Base-by-base conservation (phyloP, 805 yeast species). In the Wickerhamomyces bovis region DNA sequence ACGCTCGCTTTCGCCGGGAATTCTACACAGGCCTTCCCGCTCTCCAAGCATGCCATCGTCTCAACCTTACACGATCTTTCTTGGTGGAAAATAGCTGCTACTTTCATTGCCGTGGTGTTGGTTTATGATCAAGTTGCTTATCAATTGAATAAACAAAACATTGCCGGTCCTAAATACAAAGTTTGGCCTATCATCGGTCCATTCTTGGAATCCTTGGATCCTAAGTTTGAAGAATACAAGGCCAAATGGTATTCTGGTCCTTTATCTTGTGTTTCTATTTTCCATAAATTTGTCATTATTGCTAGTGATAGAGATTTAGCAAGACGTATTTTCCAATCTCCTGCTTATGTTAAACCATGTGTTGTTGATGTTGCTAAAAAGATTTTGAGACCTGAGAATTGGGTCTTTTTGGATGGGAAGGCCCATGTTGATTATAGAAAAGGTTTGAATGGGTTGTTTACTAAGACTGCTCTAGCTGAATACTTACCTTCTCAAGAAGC, bases 381-480 rank as follows among this genome's bases (percentile, higher is more conserved):
- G 69, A 88, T 94, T 55, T 73, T 94, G 61, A 81, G 98, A 68
- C 97, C 98, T 41, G 76, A 92, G 41, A 94, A 92, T 73, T 94
- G 99, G 99, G 99, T 94, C 33, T 94, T 94, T 66, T 70, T 89
- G 60, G 99, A 94, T 62, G 99, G 99, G 57, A 89, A 89, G 70
- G 95, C 83, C 30, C 99, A 94, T 61, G 80, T 82, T 48, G 99
- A 94, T 68, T 94, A 92, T 70, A 83, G 99, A 69, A 82, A 81
- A 65, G 82, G 94, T 13, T 73, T 94, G 63, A 92, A 94, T 64
- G 95, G 95, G 7, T 73, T 94, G 49, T 94, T 94, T 70, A 84
- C 96, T 15, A 80, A 80, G 53, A 74, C 77, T 54, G 97, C 99
- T 7, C 74, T 94, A 58, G 83, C 85, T 50, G 76, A 77, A 52